Percentiles rank a stretch among this genome's conserved stretches.
phyloP scores from a whole-genome alignment of 352 stramenopile genomes.

The Albugo candida region DNA sequence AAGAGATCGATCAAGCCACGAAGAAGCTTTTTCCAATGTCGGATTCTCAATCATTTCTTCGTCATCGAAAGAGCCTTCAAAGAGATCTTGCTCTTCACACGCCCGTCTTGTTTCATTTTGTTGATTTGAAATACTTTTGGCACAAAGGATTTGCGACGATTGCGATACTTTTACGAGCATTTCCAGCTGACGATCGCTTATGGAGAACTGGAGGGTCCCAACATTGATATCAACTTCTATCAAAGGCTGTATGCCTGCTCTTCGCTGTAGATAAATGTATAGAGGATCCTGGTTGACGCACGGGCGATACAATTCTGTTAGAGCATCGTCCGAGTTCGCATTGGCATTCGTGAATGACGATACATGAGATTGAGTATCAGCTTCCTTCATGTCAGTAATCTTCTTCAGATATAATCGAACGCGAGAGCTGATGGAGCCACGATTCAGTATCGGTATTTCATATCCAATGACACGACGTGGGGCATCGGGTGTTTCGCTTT shows the following conservation, averaged over 20 bases:
- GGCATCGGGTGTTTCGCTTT: slow-evolving; percentile 12
- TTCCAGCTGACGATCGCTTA: slow-evolving; percentile 60
- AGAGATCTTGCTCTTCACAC: background rate
- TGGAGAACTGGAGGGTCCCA: slow-evolving; percentile 42
- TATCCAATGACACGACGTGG: slow-evolving; percentile 62
- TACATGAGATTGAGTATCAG: too few species aligned
- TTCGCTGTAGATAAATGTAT: background rate
- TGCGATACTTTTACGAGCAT: slow-evolving; percentile 47
- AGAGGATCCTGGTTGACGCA: background rate
- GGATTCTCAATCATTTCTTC: slow-evolving; percentile 10
- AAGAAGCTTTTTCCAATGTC: background rate
- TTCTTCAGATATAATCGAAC: slow-evolving; percentile 4
- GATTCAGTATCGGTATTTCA: slow-evolving; percentile 52
- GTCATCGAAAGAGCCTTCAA: background rate
- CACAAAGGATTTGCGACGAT: slow-evolving; percentile 4
- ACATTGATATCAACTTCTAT: slow-evolving; percentile 58
- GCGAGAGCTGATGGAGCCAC: slow-evolving; percentile 43
- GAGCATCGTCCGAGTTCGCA: too few species aligned
- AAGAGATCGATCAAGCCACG: too few species aligned
- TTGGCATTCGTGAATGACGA: too few species aligned
- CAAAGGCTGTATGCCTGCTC: slow-evolving; percentile 15
- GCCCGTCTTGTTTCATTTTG: background rate
- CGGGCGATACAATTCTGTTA: background rate
- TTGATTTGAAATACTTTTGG: background rate
- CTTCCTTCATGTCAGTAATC: too few species aligned